Evolutionary conservation across 2,329 filamentous ascomycete genomes (phyloP), one percentile per base, ranked within the genome.

Genomic region (Albifimbria verrucaria): DNA sequence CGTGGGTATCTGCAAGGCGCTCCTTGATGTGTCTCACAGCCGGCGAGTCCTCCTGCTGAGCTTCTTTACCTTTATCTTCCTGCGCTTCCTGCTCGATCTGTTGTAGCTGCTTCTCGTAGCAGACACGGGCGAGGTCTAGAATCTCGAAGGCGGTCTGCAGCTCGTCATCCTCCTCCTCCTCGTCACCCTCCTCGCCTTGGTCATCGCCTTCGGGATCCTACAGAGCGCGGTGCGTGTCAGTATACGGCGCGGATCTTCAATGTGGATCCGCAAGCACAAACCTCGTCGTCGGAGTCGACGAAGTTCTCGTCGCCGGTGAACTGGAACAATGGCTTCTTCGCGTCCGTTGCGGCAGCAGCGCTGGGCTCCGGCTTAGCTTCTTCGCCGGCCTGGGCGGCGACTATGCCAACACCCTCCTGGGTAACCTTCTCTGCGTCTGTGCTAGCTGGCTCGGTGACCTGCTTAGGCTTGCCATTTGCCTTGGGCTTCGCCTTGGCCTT

Each of bases 281-380:
- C 72, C 78, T 58, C 83, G 49, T 85, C 86, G 48, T 90, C 88
- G 1, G 87, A 90, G 51, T 89, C 87, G 51, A 90, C 89, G 75
- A 91, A 96, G 67, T 96, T 93, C 71, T 97, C 93, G 67, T 97
- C 93, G 53, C 94, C 94, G 4, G 86, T 88, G 67, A 99, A 96
- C 62, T 96, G 90, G 70, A 99, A 97, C 57, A 90, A 83, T 0
- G 90, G 85, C 69, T 92, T 93, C 69, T 87, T 88, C 4, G 61
- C 57, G 46, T 68, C 66, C 9, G 59, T 20, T 4, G 57, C 60
- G 28, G 59, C 22, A 5, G 57, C 60, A 36, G 54, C 74, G 26
- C 77, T 73, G 15, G 63, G 61, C 22, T 72, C 70, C 18, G 63
- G 63, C 39, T 71, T 70, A 50, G 72, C 63, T 41, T 69, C 65